Percentiles rank a stretch among this genome's conserved stretches.
Evolutionary conservation across 345 rosid species (phyloP).

Genomic region (Isatis tinctoria): DNA sequence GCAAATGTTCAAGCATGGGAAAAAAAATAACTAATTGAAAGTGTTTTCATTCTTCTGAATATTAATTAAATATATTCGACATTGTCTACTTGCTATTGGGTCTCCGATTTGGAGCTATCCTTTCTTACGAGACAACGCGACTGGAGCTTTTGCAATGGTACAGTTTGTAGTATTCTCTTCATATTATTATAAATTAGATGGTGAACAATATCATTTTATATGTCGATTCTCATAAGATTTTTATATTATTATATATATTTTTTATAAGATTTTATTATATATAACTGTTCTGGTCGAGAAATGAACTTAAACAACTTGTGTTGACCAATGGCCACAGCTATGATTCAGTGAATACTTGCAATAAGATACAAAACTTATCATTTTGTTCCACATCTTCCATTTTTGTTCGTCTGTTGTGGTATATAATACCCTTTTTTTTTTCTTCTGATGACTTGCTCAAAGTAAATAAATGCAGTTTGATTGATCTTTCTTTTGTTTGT

Average conservation of each 20-base stretch:
- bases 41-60: not conserved
- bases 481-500: not conserved
- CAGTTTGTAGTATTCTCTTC: constrained; percentile 3
- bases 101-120: constrained; percentile 3
- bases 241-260: too few relatives aligned
- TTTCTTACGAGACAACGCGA: not conserved
- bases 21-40: not conserved
- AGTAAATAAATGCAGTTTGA: not conserved
- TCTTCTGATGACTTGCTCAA: too few relatives aligned
- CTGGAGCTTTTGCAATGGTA: not conserved
- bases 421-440: not conserved
- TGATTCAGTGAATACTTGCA: not conserved
- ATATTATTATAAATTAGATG: not conserved
- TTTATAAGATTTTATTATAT: too few relatives aligned
- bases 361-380: not conserved
- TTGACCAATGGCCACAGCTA: not conserved
- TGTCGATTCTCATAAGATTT: not conserved
- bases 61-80: not conserved
- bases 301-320: not conserved
- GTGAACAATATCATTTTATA: not conserved
- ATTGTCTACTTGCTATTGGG: not conserved
- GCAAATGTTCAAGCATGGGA: not conserved
- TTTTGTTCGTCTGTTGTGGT: not conserved
- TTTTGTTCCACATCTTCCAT: not conserved
- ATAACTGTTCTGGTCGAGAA: not conserved